These are phyloP conservation scores for Cephalotrichum gorgonifer DNA, from an alignment of 2,329 filamentous ascomycete species.

Conservation along the genomic window DNA sequence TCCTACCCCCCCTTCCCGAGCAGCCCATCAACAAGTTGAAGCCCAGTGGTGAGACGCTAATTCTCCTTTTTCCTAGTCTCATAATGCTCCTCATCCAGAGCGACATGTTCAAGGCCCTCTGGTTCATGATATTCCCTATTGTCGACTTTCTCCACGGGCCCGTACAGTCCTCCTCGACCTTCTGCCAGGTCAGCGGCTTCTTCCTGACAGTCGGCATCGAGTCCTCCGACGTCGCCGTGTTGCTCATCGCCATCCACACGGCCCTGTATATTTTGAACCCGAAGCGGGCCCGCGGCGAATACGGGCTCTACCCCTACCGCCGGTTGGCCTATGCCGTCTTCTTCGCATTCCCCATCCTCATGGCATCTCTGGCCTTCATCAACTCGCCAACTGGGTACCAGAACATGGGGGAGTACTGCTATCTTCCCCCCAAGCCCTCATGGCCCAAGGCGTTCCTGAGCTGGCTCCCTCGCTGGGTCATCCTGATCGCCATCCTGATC, in stretches of 20 bases:
- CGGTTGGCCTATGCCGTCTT: conserved; percentile 47
- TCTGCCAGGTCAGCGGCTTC: conserved; percentile 62
- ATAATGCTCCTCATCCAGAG: conserved; percentile 65
- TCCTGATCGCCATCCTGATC: conserved; percentile 51
- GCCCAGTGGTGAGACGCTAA: no score
- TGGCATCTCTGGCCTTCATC: conserved; percentile 54
- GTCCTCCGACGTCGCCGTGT: conserved; percentile 59
- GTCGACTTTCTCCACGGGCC: conserved; percentile 43
- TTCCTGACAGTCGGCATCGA: conserved; percentile 57
- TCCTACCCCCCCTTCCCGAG: no score
- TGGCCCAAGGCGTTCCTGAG: conserved; percentile 61
- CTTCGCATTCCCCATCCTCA: conserved; percentile 45
- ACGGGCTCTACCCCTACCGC: conserved; percentile 60
- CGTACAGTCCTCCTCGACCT: conserved; percentile 37
- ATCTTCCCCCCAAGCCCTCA: conserved; percentile 52
- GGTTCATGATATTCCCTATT: conserved; percentile 56
- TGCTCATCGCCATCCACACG: conserved; percentile 65
- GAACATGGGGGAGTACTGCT: conserved; percentile 58
- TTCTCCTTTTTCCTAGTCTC: conserved; percentile 37
- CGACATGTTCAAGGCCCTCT: conserved; percentile 60
- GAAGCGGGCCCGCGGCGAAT: conserved; percentile 32
- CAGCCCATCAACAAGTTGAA: no score
- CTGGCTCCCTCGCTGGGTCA: conserved; percentile 66
- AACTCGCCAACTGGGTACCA: conserved; percentile 42
- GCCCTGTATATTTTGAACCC: conserved; percentile 61